Conservation (phyloP, 768 basidiomycete genomes). For the Lactarius vividus region DNA sequence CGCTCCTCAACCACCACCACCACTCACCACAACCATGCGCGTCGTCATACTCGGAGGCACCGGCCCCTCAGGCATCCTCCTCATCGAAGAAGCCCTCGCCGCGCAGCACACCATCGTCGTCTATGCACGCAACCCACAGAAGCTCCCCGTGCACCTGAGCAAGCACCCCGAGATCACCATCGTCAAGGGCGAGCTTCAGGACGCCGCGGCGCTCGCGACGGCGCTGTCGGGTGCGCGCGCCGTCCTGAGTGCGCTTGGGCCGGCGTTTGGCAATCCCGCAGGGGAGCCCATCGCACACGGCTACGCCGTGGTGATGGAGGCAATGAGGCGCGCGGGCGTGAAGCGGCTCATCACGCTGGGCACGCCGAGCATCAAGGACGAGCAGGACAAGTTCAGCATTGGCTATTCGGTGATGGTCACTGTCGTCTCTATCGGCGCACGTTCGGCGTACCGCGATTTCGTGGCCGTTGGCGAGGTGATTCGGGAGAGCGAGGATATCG, state of each 20-base stretch:
- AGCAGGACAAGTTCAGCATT: slow-evolving; percentile 53
- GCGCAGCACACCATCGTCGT: slow-evolving; percentile 49
- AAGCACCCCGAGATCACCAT: slow-evolving; percentile 46
- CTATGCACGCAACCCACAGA: slow-evolving; percentile 63
- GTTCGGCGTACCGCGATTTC: slow-evolving; percentile 64
- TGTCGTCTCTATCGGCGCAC: slow-evolving; percentile 41
- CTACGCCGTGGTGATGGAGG: slow-evolving; percentile 52
- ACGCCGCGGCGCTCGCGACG: slow-evolving; percentile 46
- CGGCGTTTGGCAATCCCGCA: slow-evolving; percentile 40
- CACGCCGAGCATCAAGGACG: slow-evolving; percentile 62
- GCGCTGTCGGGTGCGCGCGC: slow-evolving; percentile 59
- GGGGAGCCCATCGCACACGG: slow-evolving; percentile 61
- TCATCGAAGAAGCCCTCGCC: slow-evolving; percentile 54
- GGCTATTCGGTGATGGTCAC: slow-evolving; percentile 44
- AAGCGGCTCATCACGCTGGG: slow-evolving; percentile 64
- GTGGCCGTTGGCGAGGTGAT: slow-evolving; percentile 60
- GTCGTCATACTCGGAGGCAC: slow-evolving; percentile 71
- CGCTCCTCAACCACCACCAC: neutral
- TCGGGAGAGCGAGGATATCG: slow-evolving; percentile 48
- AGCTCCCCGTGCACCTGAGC: slow-evolving; percentile 52
- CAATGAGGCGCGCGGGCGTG: slow-evolving; percentile 52
- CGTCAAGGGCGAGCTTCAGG: slow-evolving; percentile 54
- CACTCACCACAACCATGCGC: slow-evolving; percentile 38
- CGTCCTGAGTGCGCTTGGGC: slow-evolving; percentile 68
- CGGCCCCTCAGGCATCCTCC: slow-evolving; percentile 54